phyloP scores from a whole-genome alignment of 495 filamentous ascomycete genomes.

The Lophiostoma macrostomum region DNA sequence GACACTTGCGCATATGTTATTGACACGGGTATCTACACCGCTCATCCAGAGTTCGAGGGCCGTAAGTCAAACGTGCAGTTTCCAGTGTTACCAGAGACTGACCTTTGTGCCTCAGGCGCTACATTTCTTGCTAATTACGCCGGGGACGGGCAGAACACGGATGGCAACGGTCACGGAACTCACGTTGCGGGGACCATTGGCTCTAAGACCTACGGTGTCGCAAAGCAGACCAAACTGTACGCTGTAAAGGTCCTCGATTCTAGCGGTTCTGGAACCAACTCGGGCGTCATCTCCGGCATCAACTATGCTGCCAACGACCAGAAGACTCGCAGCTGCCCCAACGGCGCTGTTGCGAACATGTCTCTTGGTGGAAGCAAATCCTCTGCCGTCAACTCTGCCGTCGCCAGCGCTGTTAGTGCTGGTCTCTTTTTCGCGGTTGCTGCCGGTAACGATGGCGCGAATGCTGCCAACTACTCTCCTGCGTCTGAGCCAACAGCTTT shows the following conservation, averaged over 20 bases:
- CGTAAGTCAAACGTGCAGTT: constrained; percentile 20
- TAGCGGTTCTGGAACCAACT: constrained; percentile 43
- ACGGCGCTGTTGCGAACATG: constrained; percentile 30
- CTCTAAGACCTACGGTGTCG: constrained; percentile 59
- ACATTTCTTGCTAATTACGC: constrained; percentile 31
- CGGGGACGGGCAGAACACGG: constrained; percentile 40
- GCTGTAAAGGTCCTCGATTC: constrained; percentile 64
- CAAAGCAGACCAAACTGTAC: constrained; percentile 59
- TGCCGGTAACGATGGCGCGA: constrained; percentile 27
- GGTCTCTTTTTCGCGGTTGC: constrained; percentile 33
- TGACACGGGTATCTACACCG: constrained; percentile 32
- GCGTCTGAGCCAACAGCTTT: constrained; percentile 35
- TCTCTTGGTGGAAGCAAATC: constrained; percentile 32
- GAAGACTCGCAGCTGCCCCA: constrained; percentile 29
- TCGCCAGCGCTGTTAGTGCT: constrained; percentile 12
- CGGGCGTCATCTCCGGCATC: constrained; percentile 54
- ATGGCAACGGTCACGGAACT: constrained; percentile 61
- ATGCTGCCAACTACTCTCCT: constrained; percentile 31
- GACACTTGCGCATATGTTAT: constrained; percentile 33
- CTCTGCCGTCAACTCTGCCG: constrained; percentile 26
- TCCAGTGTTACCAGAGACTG: neutral
- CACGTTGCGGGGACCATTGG: constrained; percentile 62
- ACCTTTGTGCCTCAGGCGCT: constrained; percentile 22
- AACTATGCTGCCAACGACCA: constrained; percentile 53
- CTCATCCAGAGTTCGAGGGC: constrained; percentile 33